These are phyloP conservation scores for Tetracentron sinense DNA, from an alignment of 164 flowering plant species.

Conservation along the genomic window DNA sequence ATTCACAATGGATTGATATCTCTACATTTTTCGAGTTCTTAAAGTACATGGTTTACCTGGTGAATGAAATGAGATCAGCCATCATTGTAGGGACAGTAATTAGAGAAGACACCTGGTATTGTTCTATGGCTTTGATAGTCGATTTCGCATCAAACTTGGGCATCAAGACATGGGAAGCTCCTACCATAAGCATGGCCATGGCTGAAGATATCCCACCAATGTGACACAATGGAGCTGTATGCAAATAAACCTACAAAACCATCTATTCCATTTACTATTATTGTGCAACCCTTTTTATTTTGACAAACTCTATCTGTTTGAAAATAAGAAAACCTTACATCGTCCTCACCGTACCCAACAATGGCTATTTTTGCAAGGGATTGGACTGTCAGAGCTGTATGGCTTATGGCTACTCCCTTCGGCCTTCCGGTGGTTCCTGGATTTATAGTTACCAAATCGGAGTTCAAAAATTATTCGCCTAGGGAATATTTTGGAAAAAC, in stretches of 20 bases:
- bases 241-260: conserved; percentile 72
- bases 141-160: conserved; percentile 70
- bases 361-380: conserved; percentile 83
- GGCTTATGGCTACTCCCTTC: conserved; percentile 77
- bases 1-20: too few relatives aligned
- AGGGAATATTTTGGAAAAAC: too few relatives aligned
- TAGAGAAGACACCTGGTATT: conserved; percentile 59
- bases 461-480: too few relatives aligned
- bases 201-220: conserved; percentile 97
- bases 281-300: too few relatives aligned
- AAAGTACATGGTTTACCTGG: conserved; percentile 41
- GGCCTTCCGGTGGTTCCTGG: conserved; percentile 93
- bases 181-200: conserved; percentile 78
- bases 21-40: too few relatives aligned
- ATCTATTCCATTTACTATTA: neutral
- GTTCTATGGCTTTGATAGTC: conserved; percentile 56
- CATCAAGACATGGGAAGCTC: conserved; percentile 70
- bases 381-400: conserved; percentile 73
- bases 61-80: conserved; percentile 58
- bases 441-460: too few relatives aligned
- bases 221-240: conserved; percentile 91
- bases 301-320: too few relatives aligned
- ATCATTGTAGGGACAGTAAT: conserved; percentile 87
- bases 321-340: conserved; percentile 45
- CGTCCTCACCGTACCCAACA: conserved; percentile 75